Evolutionary conservation across 352 stramenopile species (phyloP), one percentile per base, ranked within the genome.

Genomic region (Phytophthora pini): DNA sequence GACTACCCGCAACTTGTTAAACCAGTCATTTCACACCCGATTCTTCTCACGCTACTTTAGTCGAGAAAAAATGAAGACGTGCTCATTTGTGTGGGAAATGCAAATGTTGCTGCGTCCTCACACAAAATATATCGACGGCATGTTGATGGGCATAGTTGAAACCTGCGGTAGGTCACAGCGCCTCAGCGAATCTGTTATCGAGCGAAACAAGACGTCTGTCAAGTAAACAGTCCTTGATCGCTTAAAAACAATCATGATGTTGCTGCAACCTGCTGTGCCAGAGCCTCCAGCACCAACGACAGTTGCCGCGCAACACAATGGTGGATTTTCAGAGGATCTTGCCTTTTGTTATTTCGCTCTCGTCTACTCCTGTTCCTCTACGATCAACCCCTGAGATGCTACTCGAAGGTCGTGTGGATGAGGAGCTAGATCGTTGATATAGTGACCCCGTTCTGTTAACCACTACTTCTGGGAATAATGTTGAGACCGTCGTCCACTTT

Each of bases 401-500:
- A 38, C 11, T 38, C 11, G 31, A 38, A 11, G 2, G 31, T 12
- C 31, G 31, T 7, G 31, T 38, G 31, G 2, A n/a, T 15, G 38
- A 43, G 1, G 38, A 43, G 11, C 17, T 15, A 15, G 5, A 43
- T 4, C 4, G 38, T 13, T 43, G 38, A 2, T 43, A 3, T 15
- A 15, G 38, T 15, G 38, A 7, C 15, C 15, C 38, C 9, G 7
- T 13, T 7, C 38, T 43, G 13, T 13, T 43, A 5, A 1, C 9
- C 11, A 5, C 38, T 15, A 43, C 38, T 20, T 43, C 38, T 17
- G 17, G 8, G 1, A 15, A 7, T 1, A 13, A 15, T 4, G 31
- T 66, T 13, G 48, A 56, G 9, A 17, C 48, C 4, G 48, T 56
- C 9, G 9, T 56, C 5, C 12, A 29, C 31, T 45, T 45, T 32